Base-by-base conservation (phyloP, 2,329 filamentous ascomycete genomes). In the Orbilia ellipsospora region DNA sequence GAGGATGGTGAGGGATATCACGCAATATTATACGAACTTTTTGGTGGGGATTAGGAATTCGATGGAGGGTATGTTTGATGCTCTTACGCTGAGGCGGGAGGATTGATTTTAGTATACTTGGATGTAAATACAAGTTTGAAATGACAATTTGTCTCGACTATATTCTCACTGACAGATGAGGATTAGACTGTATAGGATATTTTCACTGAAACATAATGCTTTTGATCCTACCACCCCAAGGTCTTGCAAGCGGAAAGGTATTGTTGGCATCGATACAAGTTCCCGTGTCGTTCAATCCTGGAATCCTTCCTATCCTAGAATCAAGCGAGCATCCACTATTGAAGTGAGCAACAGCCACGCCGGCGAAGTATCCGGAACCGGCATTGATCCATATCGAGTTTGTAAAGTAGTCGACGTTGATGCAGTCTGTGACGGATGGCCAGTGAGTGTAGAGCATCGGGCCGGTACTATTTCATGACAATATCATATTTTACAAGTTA, bases 401-500 rank as follows among this genome's bases (percentile, higher is more conserved):
- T 7, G 72, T 75, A 26, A 8, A 23, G 54, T 69, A 75, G 64
- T 75, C 72, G 12, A 75, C 51, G 12, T 75, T 59, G 40, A 75
- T 65, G 59, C 72, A 69, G 48, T 75, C 72, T 0, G 57, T 54
- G 20, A 75, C 59, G 20, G 64, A 69, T 3, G 72, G 72, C 72
- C 72, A 69, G 36, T 75, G 72, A 7, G 72, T 75, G 36, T 64
- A 75, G 12, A 69, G 54, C 59, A 75, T 64, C 16, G 64, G 31
- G 5, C 72, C 72, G 7, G 72, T 69, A 16, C 72, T 75, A 52
- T 4, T 7, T 36, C 44, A 48, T n/a, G 7, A 48, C 16, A 5
- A 52, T 20, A 48, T 48, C 1, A 48, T 18, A 13, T n/a, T 48
- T 1, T 18, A 13, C 8, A 52, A 2, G 8, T 52, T 52, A 23